Percentiles rank a stretch among this genome's conserved stretches.
Evolutionary conservation across 2,329 filamentous ascomycete species (phyloP).

Genomic region (Penicillium sp.): DNA sequence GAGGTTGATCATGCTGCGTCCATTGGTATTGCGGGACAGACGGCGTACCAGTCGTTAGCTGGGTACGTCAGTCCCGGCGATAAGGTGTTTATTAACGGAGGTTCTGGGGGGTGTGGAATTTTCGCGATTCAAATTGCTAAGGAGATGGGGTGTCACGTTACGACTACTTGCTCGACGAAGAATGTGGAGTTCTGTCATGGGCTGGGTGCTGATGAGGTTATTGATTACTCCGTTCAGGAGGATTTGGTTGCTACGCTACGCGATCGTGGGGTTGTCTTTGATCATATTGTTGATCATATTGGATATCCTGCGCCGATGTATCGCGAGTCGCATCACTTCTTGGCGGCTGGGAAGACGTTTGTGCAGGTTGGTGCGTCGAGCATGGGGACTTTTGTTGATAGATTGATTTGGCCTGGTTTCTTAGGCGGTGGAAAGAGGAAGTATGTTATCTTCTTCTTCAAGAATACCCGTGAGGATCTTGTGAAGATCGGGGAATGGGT

Average conservation of each 20-base stretch:
- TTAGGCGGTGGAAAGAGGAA: constrained; percentile 49
- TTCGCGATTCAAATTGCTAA: constrained; percentile 62
- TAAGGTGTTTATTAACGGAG: constrained; percentile 61
- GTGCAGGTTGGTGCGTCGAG: constrained; percentile 49
- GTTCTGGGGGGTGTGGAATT: constrained; percentile 58
- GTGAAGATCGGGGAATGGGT: constrained; percentile 54
- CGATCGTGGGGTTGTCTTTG: constrained; percentile 47
- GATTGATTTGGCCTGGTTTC: constrained; percentile 44
- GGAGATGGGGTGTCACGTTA: constrained; percentile 55
- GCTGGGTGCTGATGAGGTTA: constrained; percentile 60
- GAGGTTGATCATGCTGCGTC: constrained; percentile 37
- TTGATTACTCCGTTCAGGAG: constrained; percentile 53
- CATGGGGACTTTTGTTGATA: constrained; percentile 29
- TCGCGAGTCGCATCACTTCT: constrained; percentile 49
- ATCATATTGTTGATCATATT: constrained; percentile 57
- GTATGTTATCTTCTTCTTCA: constrained; percentile 31
- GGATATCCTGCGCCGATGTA: constrained; percentile 49
- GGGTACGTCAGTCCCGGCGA: constrained; percentile 47
- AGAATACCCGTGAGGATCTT: constrained; percentile 45
- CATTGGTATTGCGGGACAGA: constrained; percentile 43
- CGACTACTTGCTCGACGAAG: constrained; percentile 53
- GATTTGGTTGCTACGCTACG: constrained; percentile 48
- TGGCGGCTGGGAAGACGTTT: constrained; percentile 49
- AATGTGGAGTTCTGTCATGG: constrained; percentile 56
- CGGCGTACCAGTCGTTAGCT: constrained; percentile 46